Conservation (phyloP, 2,329 filamentous ascomycete species). For the Trichoderma sp. region DNA sequence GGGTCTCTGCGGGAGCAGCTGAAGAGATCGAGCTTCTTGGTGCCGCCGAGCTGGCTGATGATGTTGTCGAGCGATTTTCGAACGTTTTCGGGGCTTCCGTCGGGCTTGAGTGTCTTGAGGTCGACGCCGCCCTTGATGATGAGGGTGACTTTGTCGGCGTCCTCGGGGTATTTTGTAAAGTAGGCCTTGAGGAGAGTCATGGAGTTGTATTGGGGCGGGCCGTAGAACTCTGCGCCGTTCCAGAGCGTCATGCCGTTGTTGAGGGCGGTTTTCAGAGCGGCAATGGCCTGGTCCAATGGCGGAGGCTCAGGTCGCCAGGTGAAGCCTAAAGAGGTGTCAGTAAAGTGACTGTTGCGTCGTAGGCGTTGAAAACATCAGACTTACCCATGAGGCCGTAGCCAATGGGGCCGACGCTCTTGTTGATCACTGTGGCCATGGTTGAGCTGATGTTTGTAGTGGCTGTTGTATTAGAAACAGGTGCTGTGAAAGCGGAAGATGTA, state of each 20-base stretch:
- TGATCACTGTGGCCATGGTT: slow-evolving; percentile 37
- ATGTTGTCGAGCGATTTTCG: slow-evolving; percentile 61
- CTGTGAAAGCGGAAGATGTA: neutral
- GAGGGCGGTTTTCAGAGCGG: slow-evolving; percentile 57
- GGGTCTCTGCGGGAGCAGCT: slow-evolving; percentile 59
- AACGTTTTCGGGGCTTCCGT: slow-evolving; percentile 56
- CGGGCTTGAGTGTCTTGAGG: slow-evolving; percentile 37
- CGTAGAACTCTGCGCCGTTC: slow-evolving; percentile 69
- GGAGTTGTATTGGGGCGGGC: slow-evolving; percentile 56
- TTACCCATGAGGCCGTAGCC: slow-evolving; percentile 59
- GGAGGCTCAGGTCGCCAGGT: slow-evolving; percentile 45
- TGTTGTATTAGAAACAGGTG: neutral
- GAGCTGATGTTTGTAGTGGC: neutral
- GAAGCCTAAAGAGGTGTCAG: slow-evolving; percentile 39
- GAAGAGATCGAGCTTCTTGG: slow-evolving; percentile 63
- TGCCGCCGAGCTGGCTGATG: slow-evolving; percentile 52
- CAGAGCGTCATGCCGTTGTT: slow-evolving; percentile 51
- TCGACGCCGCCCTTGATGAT: slow-evolving; percentile 61
- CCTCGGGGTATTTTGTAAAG: slow-evolving; percentile 64
- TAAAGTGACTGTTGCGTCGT: neutral
- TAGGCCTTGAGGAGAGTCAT: slow-evolving; percentile 63
- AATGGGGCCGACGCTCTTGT: slow-evolving; percentile 50
- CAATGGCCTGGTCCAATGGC: slow-evolving; percentile 52
- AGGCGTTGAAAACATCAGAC: slow-evolving; percentile 20
- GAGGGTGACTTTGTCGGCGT: slow-evolving; percentile 62